These are phyloP conservation scores for Acacia melanoxylon DNA, from an alignment of 306 rosid species.

Conservation along the genomic window DNA sequence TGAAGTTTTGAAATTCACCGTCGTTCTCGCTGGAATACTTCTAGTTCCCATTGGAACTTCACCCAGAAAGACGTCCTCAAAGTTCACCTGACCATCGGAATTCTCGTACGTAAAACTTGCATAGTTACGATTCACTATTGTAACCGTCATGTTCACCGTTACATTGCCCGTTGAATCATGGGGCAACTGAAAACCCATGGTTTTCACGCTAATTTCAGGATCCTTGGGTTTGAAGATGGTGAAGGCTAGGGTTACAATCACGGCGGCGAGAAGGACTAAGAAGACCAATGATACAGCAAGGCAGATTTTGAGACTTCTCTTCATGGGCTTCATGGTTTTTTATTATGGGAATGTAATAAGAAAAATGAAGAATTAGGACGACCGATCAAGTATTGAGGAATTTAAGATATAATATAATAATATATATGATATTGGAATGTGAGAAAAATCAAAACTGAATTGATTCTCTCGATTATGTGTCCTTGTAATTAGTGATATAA, in stretches of 20 bases:
- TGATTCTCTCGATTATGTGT: background rate
- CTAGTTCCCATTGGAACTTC: conserved; percentile 16
- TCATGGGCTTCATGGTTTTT: conserved; percentile 23
- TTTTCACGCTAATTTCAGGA: conserved; percentile 34
- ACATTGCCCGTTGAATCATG: conserved; percentile 7
- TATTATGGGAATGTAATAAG: background rate
- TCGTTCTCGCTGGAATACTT: conserved; percentile 26
- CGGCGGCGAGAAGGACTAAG: conserved; percentile 18
- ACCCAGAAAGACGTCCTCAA: conserved; percentile 16
- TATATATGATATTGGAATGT: background rate
- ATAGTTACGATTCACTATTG: conserved; percentile 43
- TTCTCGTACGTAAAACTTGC: conserved; percentile 32
- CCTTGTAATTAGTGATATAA: background rate
- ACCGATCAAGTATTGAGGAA: background rate
- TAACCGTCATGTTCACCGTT: conserved; percentile 38
- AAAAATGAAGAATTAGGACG: background rate
- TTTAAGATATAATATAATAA: background rate
- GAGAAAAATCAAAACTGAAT: background rate
- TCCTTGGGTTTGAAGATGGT: conserved; percentile 49
- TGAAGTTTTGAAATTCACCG: conserved; percentile 13
- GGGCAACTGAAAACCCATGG: conserved; percentile 16
- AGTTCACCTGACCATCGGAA: conserved; percentile 26
- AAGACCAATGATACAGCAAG: conserved; percentile 18
- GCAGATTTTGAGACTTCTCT: conserved; percentile 40
- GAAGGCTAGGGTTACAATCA: conserved; percentile 31